Base-by-base conservation (phyloP, 148 eudicot species). In the Rhododendron molle region DNA sequence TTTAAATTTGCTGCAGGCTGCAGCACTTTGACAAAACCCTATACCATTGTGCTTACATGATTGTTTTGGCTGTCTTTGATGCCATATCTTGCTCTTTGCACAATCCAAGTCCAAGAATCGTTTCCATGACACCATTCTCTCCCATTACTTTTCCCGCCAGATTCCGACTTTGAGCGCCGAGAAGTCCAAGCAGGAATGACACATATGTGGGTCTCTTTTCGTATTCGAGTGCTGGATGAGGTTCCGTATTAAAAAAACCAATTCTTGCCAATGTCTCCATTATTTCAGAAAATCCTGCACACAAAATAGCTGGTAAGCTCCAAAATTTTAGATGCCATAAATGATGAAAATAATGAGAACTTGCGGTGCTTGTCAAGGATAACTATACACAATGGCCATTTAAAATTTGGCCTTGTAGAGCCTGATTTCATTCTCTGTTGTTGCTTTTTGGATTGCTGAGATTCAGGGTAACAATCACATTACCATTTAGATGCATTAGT, bases 201-300 rank as follows among this genome's bases (percentile, higher is more conserved):
- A 88, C 88, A 86, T 90, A 91, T 11, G 93, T 92, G 40, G 96
- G 96, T 85, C 91, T 93, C 46, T 85, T 89, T 50, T 90, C 83
- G 80, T 83, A 83, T 78, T 85, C 34, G 43, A 97, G 96, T 73
- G 88, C 74, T 58, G 86, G 89, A 71, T 81, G 90, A 76, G 81
- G 83, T 88, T 95, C 95, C 1, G 88, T 76, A 85, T 89, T 85
- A 38, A 97, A 93, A 89, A 97, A 92, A 86, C 99, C 99, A 76
- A 95, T 90, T 85, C 91, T 94, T 83, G 96, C 92, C 78, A 97
- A 65, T 44, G 98, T 92, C 49, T 90, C 98, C 98, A 97, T 97
- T 90, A 93, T 91, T 86, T 91, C 89, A 82, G 95, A 87, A 89
- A 97, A 97, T 85, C 99, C 99, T 97, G 87, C 91, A 87, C 40